A percentile compares a stretch with the other conserved stretches of the same genome.
phyloP scores from a whole-genome alignment of 345 rosid species.

The Erucastrum elatum region DNA sequence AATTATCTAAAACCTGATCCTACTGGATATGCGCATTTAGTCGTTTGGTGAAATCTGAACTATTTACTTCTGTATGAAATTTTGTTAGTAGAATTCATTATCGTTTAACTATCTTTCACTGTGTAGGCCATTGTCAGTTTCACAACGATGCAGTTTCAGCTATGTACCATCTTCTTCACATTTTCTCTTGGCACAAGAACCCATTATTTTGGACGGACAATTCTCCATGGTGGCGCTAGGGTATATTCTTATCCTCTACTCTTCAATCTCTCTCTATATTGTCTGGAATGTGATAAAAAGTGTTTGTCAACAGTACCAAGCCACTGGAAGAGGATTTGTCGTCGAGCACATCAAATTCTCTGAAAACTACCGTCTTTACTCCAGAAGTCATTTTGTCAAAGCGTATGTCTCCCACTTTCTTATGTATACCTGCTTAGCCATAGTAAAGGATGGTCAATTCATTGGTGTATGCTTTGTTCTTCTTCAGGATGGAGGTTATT shows the following conservation, averaged over 20 bases:
- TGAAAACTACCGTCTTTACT: conserved; percentile 90
- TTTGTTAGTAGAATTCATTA: conserved; percentile 11
- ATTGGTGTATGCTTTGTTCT: conserved; percentile 28
- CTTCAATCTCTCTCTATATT: not conserved
- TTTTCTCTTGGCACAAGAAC: conserved; percentile 95
- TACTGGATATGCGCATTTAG: not conserved
- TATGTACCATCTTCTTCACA: conserved; percentile 96
- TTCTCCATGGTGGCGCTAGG: conserved; percentile 98
- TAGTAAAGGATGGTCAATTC: conserved; percentile 13
- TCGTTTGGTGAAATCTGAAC: not conserved
- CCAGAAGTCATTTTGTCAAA: conserved; percentile 97
- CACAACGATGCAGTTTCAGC: conserved; percentile 92
- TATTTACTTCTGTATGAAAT: conserved; percentile 8
- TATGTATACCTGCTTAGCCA: conserved; percentile 4
- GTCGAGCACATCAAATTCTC: conserved; percentile 89
- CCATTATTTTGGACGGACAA: conserved; percentile 94
- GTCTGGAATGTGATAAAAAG: conserved; percentile 16
- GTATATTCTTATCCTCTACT: conserved; percentile 45
- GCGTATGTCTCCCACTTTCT: conserved; percentile 48
- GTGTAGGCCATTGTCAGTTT: conserved; percentile 90
- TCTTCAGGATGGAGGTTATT: conserved; percentile 77
- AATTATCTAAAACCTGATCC: conserved; percentile 10
- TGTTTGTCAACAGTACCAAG: conserved; percentile 70
- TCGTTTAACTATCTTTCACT: not conserved
- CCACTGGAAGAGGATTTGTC: conserved; percentile 97